Evolutionary conservation across 495 filamentous ascomycete species (phyloP), one percentile per base, ranked within the genome.

Genomic region (Aspergillus sclerotiicarbonarius): DNA sequence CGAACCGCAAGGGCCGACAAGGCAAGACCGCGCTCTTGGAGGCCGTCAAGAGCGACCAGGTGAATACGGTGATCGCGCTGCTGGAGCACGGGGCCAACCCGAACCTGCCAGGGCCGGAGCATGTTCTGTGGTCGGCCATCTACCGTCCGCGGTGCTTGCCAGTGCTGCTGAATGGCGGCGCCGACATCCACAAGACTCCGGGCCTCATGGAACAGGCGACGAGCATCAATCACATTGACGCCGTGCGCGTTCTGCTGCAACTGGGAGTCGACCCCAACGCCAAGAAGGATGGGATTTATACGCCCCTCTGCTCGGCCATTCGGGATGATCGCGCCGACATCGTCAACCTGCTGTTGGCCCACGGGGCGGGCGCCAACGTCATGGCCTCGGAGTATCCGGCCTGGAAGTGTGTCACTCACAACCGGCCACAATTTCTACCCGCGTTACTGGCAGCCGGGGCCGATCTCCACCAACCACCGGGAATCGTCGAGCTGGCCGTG

Each of bases 401-500:
- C 15, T 83, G 76, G 71, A 82, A 84, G 57, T 84, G 81, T 62
- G 68, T 84, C 9, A 84, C 81, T 4, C 81, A 84, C 58, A 67
- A 76, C 52, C 74, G 80, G 15, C 60, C 74, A 15, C 75, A 82
- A 43, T 74, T 78, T 54, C 72, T 84, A 0, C 75, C 77, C 0
- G 67, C 70, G 9, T 68, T 84, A 7, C 67, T 84, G 5, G 70
- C 71, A 15, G 77, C 79, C 0, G 82, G 82, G 8, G 80, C 76
- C 6, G 73, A 84, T 44, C 71, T 79, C 3, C 67, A 75, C 59
- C 66, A 60, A 6, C 80, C 79, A n/a, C 79, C 78, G 41, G 82
- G 82, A 8, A 81, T 83, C 51, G 66, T 81, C n/a, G 82, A 83
- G 66, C 77, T 71, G 29, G 82, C 82, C 12, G 80, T 84, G 30